Conservation (phyloP, 345 rosid genomes). For the Lepidium sativum region DNA sequence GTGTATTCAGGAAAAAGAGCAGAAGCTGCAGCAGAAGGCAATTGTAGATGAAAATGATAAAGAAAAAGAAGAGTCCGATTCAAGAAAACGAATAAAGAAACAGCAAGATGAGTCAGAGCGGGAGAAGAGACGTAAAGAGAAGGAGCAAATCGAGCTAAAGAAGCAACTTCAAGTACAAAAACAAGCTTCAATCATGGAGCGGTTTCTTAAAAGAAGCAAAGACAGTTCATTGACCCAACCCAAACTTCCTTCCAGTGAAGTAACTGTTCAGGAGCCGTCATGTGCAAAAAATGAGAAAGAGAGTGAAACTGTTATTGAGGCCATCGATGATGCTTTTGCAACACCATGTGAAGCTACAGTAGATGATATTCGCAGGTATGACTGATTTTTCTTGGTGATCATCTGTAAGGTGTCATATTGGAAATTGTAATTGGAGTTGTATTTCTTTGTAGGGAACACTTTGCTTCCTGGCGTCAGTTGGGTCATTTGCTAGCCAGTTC, state of each 20-base stretch:
- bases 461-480: conserved; percentile 59
- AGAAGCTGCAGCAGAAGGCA: conserved; percentile 47
- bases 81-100: conserved; percentile 47
- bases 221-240: conserved; percentile 24
- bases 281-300: conserved; percentile 27
- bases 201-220: conserved; percentile 63
- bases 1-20: conserved; percentile 62
- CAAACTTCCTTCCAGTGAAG: conserved; percentile 28
- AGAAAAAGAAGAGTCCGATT: conserved; percentile 60
- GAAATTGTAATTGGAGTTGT: conserved; percentile 8
- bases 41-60: conserved; percentile 43
- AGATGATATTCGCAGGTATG: conserved; percentile 58
- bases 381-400: neutral
- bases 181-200: conserved; percentile 90
- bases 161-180: conserved; percentile 46
- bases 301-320: conserved; percentile 32
- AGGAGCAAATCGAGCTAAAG: conserved; percentile 64
- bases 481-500: conserved; percentile 39
- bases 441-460: conserved; percentile 47
- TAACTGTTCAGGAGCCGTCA: conserved; percentile 4
- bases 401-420: conserved; percentile 1
- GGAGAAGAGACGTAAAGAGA: conserved; percentile 64
- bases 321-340: conserved; percentile 54
- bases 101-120: conserved; percentile 74
- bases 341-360: conserved; percentile 35